Percentiles rank a stretch among this genome's conserved stretches.
These are phyloP conservation scores for Saccharomycopsis lassenensis DNA, from an alignment of 805 yeast species.

Conservation along the genomic window DNA sequence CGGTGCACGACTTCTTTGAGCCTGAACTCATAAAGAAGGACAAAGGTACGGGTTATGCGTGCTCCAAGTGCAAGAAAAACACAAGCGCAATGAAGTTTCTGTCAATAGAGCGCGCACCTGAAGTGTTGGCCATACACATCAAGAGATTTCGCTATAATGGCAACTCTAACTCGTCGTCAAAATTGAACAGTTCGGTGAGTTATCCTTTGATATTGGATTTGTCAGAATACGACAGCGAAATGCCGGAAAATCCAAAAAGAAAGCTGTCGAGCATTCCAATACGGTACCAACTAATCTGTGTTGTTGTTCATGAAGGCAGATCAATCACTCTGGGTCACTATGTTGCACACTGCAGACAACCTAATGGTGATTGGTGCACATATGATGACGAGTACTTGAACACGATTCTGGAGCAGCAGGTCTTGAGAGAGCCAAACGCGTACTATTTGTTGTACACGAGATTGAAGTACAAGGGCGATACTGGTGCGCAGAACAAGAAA, in stretches of 20 bases:
- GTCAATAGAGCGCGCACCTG: conserved; percentile 74
- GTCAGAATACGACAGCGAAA: conserved; percentile 35
- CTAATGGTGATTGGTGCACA: conserved; percentile 85
- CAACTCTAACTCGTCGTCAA: conserved; percentile 51
- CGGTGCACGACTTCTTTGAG: conserved; percentile 72
- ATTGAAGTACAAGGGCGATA: conserved; percentile 41
- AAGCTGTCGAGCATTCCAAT: conserved; percentile 27
- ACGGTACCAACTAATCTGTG: conserved; percentile 64
- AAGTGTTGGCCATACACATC: conserved; percentile 74
- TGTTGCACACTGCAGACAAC: conserved; percentile 81
- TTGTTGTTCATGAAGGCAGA: conserved; percentile 90
- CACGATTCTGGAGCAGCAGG: conserved; percentile 58
- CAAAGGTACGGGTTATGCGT: conserved; percentile 62
- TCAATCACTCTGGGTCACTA: conserved; percentile 91
- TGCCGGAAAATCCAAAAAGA: conserved; percentile 19
- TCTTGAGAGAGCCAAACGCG: conserved; percentile 76
- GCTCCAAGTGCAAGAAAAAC: conserved; percentile 73
- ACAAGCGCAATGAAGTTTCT: conserved; percentile 72
- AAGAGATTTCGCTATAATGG: conserved; percentile 88
- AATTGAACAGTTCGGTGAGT: conserved; percentile 76
- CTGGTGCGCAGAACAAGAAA: too few species aligned
- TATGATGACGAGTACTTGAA: conserved; percentile 91
- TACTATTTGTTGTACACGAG: conserved; percentile 82
- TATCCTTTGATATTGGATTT: conserved; percentile 73
- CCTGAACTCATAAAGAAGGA: conserved; percentile 67